Evolutionary conservation across 129 eudicot genomes (phyloP), one percentile per base, ranked within the genome.

Genomic region (Flaveria bidentis): DNA sequence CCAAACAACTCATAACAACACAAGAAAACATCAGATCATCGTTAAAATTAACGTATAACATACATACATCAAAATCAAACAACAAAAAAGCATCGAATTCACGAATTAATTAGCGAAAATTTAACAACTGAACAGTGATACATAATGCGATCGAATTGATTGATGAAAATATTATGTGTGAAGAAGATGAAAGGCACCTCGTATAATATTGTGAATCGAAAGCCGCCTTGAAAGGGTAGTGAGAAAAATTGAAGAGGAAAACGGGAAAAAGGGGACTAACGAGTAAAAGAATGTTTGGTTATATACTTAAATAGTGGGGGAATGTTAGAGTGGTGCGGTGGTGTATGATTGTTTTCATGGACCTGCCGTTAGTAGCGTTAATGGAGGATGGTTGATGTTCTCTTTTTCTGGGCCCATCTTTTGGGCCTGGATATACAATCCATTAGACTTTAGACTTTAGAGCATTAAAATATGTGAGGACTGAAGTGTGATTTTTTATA

Each of bases 1-100:
- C 4, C 67, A 26, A 61, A 61, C 65, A 58, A 58, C 28, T 58
- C 65, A 16, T 58, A 58, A 58, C 65, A 58, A 58, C 23, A 22
- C 14, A 57, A 9, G 39, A 33, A 49, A 49, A 49, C 55, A 49
- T 16, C 55, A 50, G 55, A 14, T 50, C 17, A 14, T 15, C 55
- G 55, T 4, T 18, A 50, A 52, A n/a, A n/a, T 1, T 17, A 6
- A n/a, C 16, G 2, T 17, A 17, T 6, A 16, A 52, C n/a, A 50
- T 15, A 50, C 5, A 7, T 56, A 22, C 14, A 60, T 26, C 41
- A 61, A 61, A 12, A 61, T 12, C 1, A 61, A 61, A n/a, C 9
- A 26, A 26, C 17, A 26, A 61, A 23, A 0, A 11, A 25, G 2
- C 7, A 23, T 25, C 41, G 16, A 25, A 11, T 25, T 61, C 18